Evolutionary conservation across 305 asterid genomes (phyloP).

Genomic region (Solanum chacoense): DNA sequence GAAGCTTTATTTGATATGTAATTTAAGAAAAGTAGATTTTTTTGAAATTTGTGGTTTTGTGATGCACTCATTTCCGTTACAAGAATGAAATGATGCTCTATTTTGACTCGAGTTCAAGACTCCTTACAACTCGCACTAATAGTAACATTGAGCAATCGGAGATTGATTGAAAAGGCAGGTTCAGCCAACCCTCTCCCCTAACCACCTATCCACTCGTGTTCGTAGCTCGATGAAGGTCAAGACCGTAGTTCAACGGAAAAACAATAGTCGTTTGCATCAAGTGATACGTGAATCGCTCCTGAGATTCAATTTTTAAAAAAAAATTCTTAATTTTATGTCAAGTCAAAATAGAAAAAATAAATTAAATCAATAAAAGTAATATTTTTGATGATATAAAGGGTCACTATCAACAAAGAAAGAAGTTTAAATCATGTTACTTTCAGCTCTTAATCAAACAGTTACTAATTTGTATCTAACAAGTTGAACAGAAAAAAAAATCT

Average conservation of each 20-base stretch:
- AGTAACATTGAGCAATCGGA: background rate
- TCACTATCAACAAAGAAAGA: constrained; percentile 5
- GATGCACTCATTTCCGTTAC: no score
- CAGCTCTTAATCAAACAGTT: background rate
- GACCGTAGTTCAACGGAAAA: background rate
- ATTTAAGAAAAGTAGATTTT: no score
- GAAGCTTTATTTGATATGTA: no score
- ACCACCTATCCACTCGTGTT: background rate
- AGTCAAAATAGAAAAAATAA: no score
- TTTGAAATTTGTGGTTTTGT: no score
- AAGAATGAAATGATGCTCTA: background rate
- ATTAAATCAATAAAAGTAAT: background rate
- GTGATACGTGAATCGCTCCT: background rate
- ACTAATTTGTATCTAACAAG: background rate
- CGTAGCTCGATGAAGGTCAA: background rate
- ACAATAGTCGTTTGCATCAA: background rate
- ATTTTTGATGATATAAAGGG: background rate
- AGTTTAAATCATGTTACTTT: background rate
- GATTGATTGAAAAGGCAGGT: background rate
- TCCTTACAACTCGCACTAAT: background rate
- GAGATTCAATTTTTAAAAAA: no score
- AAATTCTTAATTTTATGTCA: background rate
- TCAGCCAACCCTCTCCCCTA: background rate
- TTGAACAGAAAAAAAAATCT: background rate
- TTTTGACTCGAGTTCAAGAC: background rate